Conservation (phyloP, 2,329 filamentous ascomycete species). For the Exophiala aquamarina region DNA sequence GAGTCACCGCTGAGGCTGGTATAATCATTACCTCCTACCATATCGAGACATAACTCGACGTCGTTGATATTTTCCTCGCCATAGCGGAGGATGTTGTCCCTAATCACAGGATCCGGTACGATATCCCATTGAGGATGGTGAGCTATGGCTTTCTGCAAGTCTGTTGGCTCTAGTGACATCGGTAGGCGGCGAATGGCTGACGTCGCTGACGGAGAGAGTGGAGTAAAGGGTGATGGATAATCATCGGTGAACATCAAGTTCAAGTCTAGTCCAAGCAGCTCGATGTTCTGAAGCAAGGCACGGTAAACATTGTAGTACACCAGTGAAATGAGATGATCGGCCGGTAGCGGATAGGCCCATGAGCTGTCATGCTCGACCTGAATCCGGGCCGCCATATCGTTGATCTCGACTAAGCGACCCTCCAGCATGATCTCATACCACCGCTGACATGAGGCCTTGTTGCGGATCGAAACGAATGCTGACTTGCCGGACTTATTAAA, state of each 20-base stretch:
- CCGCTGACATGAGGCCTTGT: constrained; percentile 11
- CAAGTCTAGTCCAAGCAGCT: constrained; percentile 30
- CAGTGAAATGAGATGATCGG: constrained; percentile 37
- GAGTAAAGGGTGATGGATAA: constrained; percentile 25
- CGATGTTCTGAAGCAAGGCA: constrained; percentile 33
- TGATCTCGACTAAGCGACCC: constrained; percentile 8
- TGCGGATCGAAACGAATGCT: constrained; percentile 18
- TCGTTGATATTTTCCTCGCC: constrained; percentile 36
- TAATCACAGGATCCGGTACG: constrained; percentile 38
- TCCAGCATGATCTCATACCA: constrained; percentile 15
- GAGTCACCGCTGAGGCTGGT: background rate
- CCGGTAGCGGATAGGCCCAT: constrained; percentile 22
- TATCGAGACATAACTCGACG: constrained; percentile 38
- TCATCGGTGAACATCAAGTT: constrained; percentile 25
- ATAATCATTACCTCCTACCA: constrained; percentile 31
- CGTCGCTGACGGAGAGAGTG: constrained; percentile 15
- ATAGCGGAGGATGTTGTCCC: constrained; percentile 40
- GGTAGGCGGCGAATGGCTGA: constrained; percentile 28
- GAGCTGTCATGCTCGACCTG: constrained; percentile 7
- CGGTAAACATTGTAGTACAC: constrained; percentile 38
- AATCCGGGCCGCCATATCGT: constrained; percentile 8
- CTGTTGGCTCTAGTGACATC: constrained; percentile 37
- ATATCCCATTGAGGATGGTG: constrained; percentile 45
- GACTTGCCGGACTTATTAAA: background rate
- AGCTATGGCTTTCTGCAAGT: constrained; percentile 35